Evolutionary conservation across 1,139 yeast genomes (phyloP).

Genomic region (Suhomyces bolitotheri): DNA sequence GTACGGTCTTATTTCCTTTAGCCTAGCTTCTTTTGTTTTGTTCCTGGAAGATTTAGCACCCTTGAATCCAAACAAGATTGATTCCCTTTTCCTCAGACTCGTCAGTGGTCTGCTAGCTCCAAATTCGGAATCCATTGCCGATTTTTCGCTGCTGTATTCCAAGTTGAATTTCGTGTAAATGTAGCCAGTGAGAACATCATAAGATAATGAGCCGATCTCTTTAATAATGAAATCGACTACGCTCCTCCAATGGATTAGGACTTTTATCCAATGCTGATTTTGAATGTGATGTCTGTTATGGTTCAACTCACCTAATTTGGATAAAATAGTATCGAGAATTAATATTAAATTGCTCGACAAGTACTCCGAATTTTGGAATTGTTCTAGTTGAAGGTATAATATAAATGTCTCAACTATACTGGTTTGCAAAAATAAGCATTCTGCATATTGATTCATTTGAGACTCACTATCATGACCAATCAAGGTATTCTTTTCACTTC

Average conservation of each 20-base stretch:
- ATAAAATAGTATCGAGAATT: slow-evolving; percentile 35
- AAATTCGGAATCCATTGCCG: slow-evolving; percentile 10
- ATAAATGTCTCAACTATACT: slow-evolving; percentile 39
- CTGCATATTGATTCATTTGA: slow-evolving; percentile 24
- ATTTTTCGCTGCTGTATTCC: slow-evolving; percentile 9
- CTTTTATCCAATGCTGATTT: slow-evolving; percentile 37
- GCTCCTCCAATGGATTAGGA: slow-evolving; percentile 32
- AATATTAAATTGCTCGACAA: slow-evolving; percentile 30
- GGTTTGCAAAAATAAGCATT: slow-evolving; percentile 28
- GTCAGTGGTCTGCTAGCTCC: slow-evolving; percentile 1
- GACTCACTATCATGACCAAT: slow-evolving; percentile 30
- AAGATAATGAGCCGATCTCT: slow-evolving; percentile 43
- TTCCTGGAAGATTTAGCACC: slow-evolving; percentile 24
- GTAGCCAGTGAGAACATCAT: slow-evolving; percentile 39
- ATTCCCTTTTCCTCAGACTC: slow-evolving; percentile 24
- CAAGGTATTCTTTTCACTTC: slow-evolving; percentile 26
- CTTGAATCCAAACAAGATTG: slow-evolving; percentile 32
- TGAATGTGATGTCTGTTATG: slow-evolving; percentile 29
- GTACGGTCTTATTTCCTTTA: slow-evolving; percentile 29
- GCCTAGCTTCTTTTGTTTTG: slow-evolving; percentile 20
- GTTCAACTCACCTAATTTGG: slow-evolving; percentile 32
- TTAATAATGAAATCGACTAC: slow-evolving; percentile 35
- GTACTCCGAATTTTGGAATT: slow-evolving; percentile 43
- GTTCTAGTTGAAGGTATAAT: slow-evolving; percentile 44
- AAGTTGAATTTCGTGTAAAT: slow-evolving; percentile 32